Base-by-base conservation (phyloP, 345 rosid species). In the Aquilaria malaccensis region DNA sequence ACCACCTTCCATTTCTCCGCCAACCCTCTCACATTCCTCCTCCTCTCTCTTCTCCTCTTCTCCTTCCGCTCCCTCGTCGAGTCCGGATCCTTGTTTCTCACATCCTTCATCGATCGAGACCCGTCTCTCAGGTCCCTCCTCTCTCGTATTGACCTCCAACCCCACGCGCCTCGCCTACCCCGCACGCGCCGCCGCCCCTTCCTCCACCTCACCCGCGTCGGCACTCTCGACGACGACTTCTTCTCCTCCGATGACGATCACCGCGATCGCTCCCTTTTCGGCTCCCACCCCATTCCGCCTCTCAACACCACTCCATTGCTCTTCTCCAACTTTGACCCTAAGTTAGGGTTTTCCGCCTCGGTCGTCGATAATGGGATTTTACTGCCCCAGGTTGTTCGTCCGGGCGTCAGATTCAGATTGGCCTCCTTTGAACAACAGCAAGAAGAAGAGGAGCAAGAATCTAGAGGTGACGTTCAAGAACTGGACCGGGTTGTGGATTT, bases 111-210 rank as follows among this genome's bases (percentile, higher is more conserved):
- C 78, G 96, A 94, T 76, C 77, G 81, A 50, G 95, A 87, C 72
- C 90, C 97, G 31, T 84, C 95, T 57, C 85, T 93, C 65, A 83
- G 77, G 60, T 79, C 94, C 66, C 86, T 86, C 65, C 91, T 89
- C 75, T 82, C 94, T 68, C 98, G 91, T 13, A 83, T 87, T 67
- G 88, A 85, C 73, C 85, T 82, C 76, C 70, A 66, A 2, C 45
- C 72, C 33, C 79, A 64, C 32, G 46, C 58, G 6, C 74, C 31
- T 22, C 56, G 53, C 33, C 65, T 45, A 9, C 29, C 68, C 31
- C 68, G 53, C 60, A 60, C 55, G 85, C 63, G 66, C 14, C 88
- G 85, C 64, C 84, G 87, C 22, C 91, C 91, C 1, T 87, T 89
- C 70, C 89, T 89, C 48, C 96, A 84, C 67, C 85, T 93, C 63